Evolutionary conservation across 169 alveolate genomes (phyloP), one percentile per base, ranked within the genome.

Genomic region (Plasmodium malariae): DNA sequence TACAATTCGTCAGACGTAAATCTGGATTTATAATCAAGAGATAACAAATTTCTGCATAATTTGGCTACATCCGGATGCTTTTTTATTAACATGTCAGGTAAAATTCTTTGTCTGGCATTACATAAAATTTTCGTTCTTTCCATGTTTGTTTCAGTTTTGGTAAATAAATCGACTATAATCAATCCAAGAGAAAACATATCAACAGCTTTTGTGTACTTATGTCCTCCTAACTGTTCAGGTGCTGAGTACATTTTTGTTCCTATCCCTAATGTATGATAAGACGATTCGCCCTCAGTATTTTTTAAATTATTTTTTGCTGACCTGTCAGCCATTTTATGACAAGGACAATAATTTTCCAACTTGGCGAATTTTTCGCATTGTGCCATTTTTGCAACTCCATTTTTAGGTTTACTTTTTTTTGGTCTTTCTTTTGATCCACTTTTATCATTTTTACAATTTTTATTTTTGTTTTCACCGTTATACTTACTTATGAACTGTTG

Each of bases 101-200:
- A 68, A 88, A 71, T 80, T 73, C 95, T 89, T 24, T 88, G 68
- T 14, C 95, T 70, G 0, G 95, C 95, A 32, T 74, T 92, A 28
- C 76, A 57, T 37, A 92, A 51, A 24, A 74, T 76, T 51, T 34
- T 48, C n/a, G 91, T 72, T 40, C 94, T 59, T 37, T 92, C 95
- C 95, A 92, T 92, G 11, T 74, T 78, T 5, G 95, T 92, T 65
- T 76, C 69, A 4, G 92, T 78, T 67, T 83, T 63, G 1, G 87
- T 76, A 65, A 88, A 92, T 40, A 92, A 51, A 36, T 92, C 94
- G 5, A 92, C 74, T 30, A 67, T 87, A 12, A 92, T 74, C 17
- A 92, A 48, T 14, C 95, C 95, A 9, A 92, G 72, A 9, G 95
- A 72, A 85, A 92, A 92, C 69, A 92, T 92, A 78, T 92, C 95